Evolutionary conservation across 2,329 filamentous ascomycete genomes (phyloP).

Genomic region (Emmonsia crescens): DNA sequence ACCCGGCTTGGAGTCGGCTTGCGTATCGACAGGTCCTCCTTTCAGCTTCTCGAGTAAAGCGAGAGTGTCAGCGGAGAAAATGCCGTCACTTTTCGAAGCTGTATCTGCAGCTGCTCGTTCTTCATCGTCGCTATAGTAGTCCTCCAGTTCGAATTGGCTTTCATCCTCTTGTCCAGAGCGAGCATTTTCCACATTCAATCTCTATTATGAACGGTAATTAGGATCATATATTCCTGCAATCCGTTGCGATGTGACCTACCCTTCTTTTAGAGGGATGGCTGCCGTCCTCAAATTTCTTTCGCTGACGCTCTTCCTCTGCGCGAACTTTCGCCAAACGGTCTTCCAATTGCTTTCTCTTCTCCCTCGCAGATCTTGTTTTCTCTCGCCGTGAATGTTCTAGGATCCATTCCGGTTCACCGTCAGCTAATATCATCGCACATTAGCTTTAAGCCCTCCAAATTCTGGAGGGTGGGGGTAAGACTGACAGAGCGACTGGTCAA

Average conservation of each 20-base stretch:
- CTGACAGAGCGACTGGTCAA: conserved; percentile 26
- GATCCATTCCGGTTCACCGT: conserved; percentile 77
- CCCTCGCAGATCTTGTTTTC: conserved; percentile 55
- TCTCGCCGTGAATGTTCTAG: conserved; percentile 62
- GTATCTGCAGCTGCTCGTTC: conserved; percentile 17
- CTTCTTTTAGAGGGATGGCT: conserved; percentile 38
- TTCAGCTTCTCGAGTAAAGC: conserved; percentile 60
- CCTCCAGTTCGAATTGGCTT: conserved; percentile 62
- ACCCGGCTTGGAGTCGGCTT: conserved; percentile 37
- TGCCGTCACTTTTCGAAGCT: conserved; percentile 26
- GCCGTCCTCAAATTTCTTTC: conserved; percentile 40
- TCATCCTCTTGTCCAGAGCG: conserved; percentile 40
- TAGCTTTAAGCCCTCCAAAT: not conserved
- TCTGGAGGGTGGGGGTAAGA: not conserved
- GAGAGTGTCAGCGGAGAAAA: conserved; percentile 63
- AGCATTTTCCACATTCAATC: conserved; percentile 15
- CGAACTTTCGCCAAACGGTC: conserved; percentile 54
- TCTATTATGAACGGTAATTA: conserved; percentile 16
- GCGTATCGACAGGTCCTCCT: conserved; percentile 26
- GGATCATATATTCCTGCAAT: not conserved
- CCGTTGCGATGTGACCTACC: conserved; percentile 18
- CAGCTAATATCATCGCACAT: conserved; percentile 23
- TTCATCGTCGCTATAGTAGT: conserved; percentile 57
- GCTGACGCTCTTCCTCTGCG: conserved; percentile 50
- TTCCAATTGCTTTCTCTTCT: conserved; percentile 62